Conservation (phyloP, 2,329 filamentous ascomycete species). For the Metarhizium rileyi region DNA sequence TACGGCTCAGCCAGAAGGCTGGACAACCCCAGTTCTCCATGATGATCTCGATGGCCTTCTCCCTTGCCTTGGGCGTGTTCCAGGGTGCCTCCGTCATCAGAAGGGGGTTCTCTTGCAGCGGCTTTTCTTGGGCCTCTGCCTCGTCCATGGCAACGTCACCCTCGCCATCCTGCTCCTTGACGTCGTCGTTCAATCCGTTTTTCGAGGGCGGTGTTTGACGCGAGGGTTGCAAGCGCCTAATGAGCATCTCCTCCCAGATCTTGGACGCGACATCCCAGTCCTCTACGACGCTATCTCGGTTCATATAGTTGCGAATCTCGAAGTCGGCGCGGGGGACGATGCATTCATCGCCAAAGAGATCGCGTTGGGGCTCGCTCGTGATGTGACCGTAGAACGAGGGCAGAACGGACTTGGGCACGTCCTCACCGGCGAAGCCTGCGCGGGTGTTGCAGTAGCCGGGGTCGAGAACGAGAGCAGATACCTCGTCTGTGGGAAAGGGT, state of each 20-base stretch:
- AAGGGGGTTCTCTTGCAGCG: conserved; percentile 79
- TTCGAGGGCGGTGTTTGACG: conserved; percentile 59
- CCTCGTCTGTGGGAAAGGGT: conserved; percentile 61
- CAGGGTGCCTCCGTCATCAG: conserved; percentile 91
- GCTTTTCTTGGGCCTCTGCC: conserved; percentile 54
- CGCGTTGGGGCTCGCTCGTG: conserved; percentile 34
- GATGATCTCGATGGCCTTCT: conserved; percentile 90
- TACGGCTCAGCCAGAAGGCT: conserved; percentile 87
- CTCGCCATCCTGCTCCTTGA: conserved; percentile 49
- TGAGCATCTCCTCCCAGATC: conserved; percentile 88
- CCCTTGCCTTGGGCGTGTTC: conserved; percentile 79
- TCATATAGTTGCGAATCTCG: conserved; percentile 88
- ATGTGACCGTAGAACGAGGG: conserved; percentile 77
- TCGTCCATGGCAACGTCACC: conserved; percentile 52
- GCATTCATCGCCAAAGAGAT: conserved; percentile 83
- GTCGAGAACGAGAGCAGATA: conserved; percentile 92
- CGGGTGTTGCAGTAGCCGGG: conserved; percentile 85
- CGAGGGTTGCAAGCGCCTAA: conserved; percentile 74
- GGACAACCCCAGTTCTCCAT: conserved; percentile 97
- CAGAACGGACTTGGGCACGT: conserved; percentile 86
- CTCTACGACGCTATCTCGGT: conserved; percentile 78
- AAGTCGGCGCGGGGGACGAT: conserved; percentile 67
- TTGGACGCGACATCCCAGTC: conserved; percentile 90
- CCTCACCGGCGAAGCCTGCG: conserved; percentile 95
- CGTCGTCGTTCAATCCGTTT: conserved; percentile 69